A percentile compares a stretch with the other conserved stretches of the same genome.
Evolutionary conservation across 306 rosid genomes (phyloP).

Genomic region (Begonia loranthoides): DNA sequence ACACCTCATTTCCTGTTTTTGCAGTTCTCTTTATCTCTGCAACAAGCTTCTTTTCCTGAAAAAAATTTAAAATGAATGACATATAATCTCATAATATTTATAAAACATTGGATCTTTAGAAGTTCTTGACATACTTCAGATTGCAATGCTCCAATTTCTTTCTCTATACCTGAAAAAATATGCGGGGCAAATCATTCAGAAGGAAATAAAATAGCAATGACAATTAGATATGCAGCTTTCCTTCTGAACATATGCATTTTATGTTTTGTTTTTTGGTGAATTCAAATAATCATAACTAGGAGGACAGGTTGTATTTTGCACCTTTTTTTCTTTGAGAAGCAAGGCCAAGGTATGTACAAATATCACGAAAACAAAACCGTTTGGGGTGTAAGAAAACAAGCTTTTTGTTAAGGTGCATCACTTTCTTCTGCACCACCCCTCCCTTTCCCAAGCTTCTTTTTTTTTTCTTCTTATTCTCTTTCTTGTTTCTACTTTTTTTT

Average conservation of each 20-base stretch:
- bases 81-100: conserved; percentile 1
- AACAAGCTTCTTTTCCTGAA: conserved; percentile 84
- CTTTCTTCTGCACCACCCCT: too few relatives aligned
- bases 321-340: neutral
- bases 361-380: too few relatives aligned
- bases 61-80: conserved; percentile 6
- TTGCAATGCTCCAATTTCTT: conserved; percentile 84
- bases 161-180: conserved; percentile 57
- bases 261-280: neutral
- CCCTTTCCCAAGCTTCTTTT: too few relatives aligned
- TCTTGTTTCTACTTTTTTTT: too few relatives aligned
- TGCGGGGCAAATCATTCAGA: neutral
- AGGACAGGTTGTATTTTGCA: neutral
- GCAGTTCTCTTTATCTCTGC: conserved; percentile 86
- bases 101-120: conserved; percentile 6
- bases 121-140: conserved; percentile 49
- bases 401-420: too few relatives aligned
- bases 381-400: too few relatives aligned
- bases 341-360: neutral
- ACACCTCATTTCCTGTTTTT: conserved; percentile 91
- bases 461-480: too few relatives aligned
- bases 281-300: neutral
- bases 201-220: neutral
- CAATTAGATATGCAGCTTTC: too few relatives aligned
- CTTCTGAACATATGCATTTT: too few relatives aligned